Evolutionary conservation across 2,329 filamentous ascomycete species (phyloP).

Genomic region (Pseudogymnoascus sp.): DNA sequence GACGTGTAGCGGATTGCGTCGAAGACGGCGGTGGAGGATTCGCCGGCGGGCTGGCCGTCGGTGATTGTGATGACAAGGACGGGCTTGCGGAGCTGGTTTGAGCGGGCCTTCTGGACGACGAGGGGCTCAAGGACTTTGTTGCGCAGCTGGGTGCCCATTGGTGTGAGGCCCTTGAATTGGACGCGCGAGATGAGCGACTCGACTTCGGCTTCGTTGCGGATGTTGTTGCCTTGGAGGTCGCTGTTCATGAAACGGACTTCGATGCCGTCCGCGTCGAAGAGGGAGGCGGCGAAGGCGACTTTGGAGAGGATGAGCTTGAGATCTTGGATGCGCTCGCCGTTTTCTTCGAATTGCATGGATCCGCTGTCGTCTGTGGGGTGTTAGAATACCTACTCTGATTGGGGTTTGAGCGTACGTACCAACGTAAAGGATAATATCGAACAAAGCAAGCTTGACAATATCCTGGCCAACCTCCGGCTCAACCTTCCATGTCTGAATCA

Average conservation of each 20-base stretch:
- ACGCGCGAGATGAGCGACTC: slow-evolving; percentile 50
- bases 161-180: slow-evolving; percentile 59
- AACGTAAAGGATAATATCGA: slow-evolving; percentile 28
- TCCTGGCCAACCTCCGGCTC: slow-evolving; percentile 28
- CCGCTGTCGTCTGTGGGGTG: slow-evolving; percentile 52
- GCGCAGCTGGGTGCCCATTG: slow-evolving; percentile 55
- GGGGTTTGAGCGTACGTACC: slow-evolving; percentile 19
- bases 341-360: slow-evolving; percentile 62
- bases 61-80: slow-evolving; percentile 59
- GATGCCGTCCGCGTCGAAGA: slow-evolving; percentile 65
- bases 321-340: slow-evolving; percentile 59
- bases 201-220: slow-evolving; percentile 51
- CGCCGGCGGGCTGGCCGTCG: slow-evolving; percentile 59
- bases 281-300: slow-evolving; percentile 56
- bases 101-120: slow-evolving; percentile 45
- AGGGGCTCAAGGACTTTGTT: slow-evolving; percentile 58
- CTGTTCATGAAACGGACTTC: slow-evolving; percentile 66
- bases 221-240: slow-evolving; percentile 43
- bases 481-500: slow-evolving; percentile 24
- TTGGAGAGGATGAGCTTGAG: slow-evolving; percentile 56
- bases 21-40: slow-evolving; percentile 48
- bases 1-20: slow-evolving; percentile 50
- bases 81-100: slow-evolving; percentile 52
- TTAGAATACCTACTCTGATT: not conserved
- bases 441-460: slow-evolving; percentile 29